phyloP scores from a whole-genome alignment of 768 basidiomycete genomes.

The Boletus rubescentipes region DNA sequence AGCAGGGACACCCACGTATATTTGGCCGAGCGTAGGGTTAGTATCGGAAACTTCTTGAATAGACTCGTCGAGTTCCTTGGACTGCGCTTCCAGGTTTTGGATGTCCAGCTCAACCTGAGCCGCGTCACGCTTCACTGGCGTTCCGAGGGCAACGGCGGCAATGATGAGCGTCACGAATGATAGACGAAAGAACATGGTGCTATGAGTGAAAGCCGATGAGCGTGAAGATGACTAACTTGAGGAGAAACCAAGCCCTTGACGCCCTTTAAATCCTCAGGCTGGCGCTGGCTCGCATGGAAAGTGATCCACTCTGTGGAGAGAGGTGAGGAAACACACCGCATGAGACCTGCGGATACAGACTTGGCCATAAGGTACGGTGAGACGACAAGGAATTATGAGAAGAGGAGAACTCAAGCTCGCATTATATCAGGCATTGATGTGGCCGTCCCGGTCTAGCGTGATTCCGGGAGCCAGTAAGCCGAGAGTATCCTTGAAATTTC shows the following conservation, averaged over 20 bases:
- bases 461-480: neutral
- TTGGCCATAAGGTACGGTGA: neutral
- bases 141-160: slow-evolving; percentile 11
- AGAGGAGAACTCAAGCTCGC: neutral
- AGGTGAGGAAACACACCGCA: neutral
- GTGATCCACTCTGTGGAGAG: neutral
- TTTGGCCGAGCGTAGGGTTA: fast-evolving
- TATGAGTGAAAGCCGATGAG: neutral
- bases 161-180: slow-evolving; percentile 10
- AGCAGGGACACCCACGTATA: neutral
- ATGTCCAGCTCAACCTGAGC: neutral
- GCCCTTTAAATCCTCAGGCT: slow-evolving; percentile 7
- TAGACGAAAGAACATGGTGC: slow-evolving; percentile 10
- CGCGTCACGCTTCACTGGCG: slow-evolving; percentile 8
- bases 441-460: neutral
- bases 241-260: neutral
- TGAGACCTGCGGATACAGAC: neutral
- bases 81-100: fast-evolving
- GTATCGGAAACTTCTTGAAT: neutral
- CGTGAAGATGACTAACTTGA: neutral
- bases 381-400: neutral
- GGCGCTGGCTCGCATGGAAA: neutral
- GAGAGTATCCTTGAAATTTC: neutral
- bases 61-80: neutral
- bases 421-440: neutral